phyloP scores from a whole-genome alignment of 2,329 filamentous ascomycete genomes.

The Fusarium hainanense region DNA sequence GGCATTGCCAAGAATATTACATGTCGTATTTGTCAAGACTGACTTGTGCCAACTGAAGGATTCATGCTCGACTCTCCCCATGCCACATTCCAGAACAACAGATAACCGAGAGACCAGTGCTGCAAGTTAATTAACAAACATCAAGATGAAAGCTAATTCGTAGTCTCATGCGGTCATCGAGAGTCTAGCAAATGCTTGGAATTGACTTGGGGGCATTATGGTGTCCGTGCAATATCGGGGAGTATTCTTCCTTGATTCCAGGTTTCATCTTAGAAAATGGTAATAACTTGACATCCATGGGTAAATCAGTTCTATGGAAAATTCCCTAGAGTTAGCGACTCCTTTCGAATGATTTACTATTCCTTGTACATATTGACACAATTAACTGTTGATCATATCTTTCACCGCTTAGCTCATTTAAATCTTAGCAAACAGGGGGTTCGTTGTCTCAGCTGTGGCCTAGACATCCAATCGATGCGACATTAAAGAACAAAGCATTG shows the following conservation, averaged over 20 bases:
- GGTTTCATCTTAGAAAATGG: slow-evolving; percentile 19
- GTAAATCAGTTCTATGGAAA: neutral
- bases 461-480: slow-evolving; percentile 8
- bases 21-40: neutral
- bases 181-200: neutral
- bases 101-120: neutral
- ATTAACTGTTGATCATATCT: slow-evolving; percentile 2
- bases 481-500: slow-evolving; percentile 5
- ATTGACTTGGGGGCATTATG: neutral
- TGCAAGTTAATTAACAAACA: neutral
- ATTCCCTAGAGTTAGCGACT: neutral
- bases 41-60: neutral
- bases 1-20: neutral
- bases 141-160: neutral
- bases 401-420: slow-evolving; percentile 26
- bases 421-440: slow-evolving; percentile 10
- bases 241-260: slow-evolving; percentile 6
- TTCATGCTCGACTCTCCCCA: neutral
- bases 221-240: slow-evolving; percentile 9
- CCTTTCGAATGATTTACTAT: neutral
- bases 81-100: neutral
- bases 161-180: slow-evolving; percentile 4
- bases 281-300: slow-evolving; percentile 1
- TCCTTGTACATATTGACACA: slow-evolving; percentile 8
- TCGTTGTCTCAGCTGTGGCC: slow-evolving; percentile 17